These are phyloP conservation scores for Kuraishia cidri DNA, from an alignment of 805 yeast genomes.

Conservation along the genomic window DNA sequence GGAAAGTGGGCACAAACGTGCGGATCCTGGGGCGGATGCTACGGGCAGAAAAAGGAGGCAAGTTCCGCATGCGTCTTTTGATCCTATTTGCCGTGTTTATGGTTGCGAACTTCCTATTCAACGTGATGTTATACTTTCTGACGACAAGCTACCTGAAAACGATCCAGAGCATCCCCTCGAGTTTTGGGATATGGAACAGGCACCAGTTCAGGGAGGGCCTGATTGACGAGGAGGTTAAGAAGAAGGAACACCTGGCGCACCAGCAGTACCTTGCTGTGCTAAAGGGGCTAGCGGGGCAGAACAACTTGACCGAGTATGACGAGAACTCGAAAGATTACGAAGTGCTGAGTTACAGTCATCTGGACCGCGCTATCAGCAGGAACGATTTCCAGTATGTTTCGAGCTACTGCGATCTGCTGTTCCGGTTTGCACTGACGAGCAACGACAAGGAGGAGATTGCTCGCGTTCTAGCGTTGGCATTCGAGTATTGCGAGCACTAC, in stretches of 20 bases:
- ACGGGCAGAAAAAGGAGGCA: conserved; percentile 25
- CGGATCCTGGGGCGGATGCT: conserved; percentile 13
- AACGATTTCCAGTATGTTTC: conserved; percentile 22
- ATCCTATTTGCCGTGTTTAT: conserved; percentile 30
- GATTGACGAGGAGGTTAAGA: conserved; percentile 24
- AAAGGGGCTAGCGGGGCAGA: conserved; percentile 18
- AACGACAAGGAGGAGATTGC: conserved; percentile 16
- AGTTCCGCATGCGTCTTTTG: conserved; percentile 34
- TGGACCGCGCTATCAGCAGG: conserved; percentile 15
- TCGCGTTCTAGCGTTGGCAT: conserved; percentile 16
- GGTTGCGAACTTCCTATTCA: conserved; percentile 25
- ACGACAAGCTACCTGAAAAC: conserved; percentile 18
- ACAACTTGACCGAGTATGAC: conserved; percentile 15
- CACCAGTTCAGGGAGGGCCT: conserved; percentile 24
- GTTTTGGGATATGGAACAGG: conserved; percentile 17
- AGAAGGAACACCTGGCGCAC: conserved; percentile 23
- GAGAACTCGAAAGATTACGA: conserved; percentile 10
- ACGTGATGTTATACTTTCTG: conserved; percentile 21
- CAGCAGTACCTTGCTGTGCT: conserved; percentile 20
- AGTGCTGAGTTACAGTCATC: conserved; percentile 11
- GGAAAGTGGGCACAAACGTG: conserved; percentile 22
- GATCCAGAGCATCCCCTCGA: conserved; percentile 16
- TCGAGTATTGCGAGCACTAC: conserved; percentile 19
- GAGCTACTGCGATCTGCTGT: conserved; percentile 24
- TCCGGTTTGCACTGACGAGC: conserved; percentile 27